Evolutionary conservation across 495 filamentous ascomycete species (phyloP).

Genomic region (Hamigera avellanea): DNA sequence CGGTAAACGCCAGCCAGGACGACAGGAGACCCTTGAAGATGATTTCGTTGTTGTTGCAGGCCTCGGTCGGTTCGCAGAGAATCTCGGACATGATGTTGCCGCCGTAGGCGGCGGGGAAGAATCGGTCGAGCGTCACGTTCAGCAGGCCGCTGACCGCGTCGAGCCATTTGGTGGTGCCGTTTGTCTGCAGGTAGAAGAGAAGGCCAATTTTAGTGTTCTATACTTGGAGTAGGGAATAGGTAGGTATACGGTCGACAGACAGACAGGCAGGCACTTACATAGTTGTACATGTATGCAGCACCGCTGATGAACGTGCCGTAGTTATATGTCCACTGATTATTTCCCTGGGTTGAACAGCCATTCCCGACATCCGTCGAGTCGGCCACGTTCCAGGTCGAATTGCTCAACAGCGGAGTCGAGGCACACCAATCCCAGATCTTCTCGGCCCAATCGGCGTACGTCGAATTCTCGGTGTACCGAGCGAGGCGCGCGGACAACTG

Average conservation of each 20-base stretch:
- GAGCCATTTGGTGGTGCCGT: constrained; percentile 42
- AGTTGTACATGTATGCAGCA: constrained; percentile 67
- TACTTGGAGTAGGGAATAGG: no score
- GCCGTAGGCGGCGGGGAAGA: constrained; percentile 44
- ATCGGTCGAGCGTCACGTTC: constrained; percentile 26
- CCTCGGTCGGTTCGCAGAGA: constrained; percentile 52
- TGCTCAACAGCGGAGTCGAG: constrained; percentile 40
- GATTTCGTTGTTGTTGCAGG: constrained; percentile 60
- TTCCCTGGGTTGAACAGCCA: constrained; percentile 48
- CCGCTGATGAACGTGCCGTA: constrained; percentile 66
- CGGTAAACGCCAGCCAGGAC: constrained; percentile 55
- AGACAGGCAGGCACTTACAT: constrained; percentile 20
- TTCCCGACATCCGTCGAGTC: constrained; percentile 50
- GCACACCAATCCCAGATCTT: constrained; percentile 61
- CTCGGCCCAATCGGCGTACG: constrained; percentile 65
- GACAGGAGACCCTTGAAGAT: constrained; percentile 68
- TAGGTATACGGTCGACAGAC: no score
- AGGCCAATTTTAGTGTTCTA: background rate
- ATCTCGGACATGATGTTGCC: constrained; percentile 53
- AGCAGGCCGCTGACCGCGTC: constrained; percentile 43
- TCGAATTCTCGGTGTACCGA: constrained; percentile 62
- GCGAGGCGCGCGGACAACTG: constrained; percentile 67
- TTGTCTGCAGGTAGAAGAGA: constrained; percentile 24
- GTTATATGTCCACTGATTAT: constrained; percentile 68
- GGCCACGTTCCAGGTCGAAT: constrained; percentile 41